phyloP scores from a whole-genome alignment of 1,284 basidiomycete genomes.

The Coriolopsis trogii region DNA sequence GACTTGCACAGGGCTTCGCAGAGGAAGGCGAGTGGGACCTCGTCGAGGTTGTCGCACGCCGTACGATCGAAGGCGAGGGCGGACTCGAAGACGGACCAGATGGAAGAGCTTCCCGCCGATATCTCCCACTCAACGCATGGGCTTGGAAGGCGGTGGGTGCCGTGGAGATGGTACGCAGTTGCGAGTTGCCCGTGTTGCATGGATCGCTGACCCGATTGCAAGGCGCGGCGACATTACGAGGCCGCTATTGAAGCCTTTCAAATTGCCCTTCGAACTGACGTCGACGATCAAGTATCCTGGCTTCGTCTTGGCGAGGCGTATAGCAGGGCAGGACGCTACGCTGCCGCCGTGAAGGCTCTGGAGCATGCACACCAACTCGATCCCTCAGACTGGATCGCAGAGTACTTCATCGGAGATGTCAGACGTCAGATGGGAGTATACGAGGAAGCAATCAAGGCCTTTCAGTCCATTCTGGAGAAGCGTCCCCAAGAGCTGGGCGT shows the following conservation, averaged over 20 bases:
- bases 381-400: conserved; percentile 82
- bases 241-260: conserved; percentile 89
- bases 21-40: conserved; percentile 95
- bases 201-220: not conserved
- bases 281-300: conserved; percentile 84
- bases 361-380: conserved; percentile 71
- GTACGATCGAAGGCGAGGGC: conserved; percentile 93
- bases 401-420: conserved; percentile 87
- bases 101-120: conserved; percentile 48
- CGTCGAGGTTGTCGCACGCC: conserved; percentile 89
- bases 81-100: conserved; percentile 67
- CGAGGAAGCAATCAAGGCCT: conserved; percentile 72
- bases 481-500: conserved; percentile 74
- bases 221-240: conserved; percentile 79
- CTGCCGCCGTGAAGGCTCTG: conserved; percentile 90
- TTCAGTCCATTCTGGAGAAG: conserved; percentile 58
- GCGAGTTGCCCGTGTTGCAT: not conserved
- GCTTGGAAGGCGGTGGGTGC: conserved; percentile 98
- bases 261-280: conserved; percentile 81
- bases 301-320: conserved; percentile 93
- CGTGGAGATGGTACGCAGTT: conserved; percentile 81
- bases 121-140: conserved; percentile 88
- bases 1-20: conserved; percentile 89
- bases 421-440: conserved; percentile 81
- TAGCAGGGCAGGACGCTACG: conserved; percentile 83